Evolutionary conservation across 2,329 filamentous ascomycete genomes (phyloP).

Genomic region (Purpureocillium lavendulum): DNA sequence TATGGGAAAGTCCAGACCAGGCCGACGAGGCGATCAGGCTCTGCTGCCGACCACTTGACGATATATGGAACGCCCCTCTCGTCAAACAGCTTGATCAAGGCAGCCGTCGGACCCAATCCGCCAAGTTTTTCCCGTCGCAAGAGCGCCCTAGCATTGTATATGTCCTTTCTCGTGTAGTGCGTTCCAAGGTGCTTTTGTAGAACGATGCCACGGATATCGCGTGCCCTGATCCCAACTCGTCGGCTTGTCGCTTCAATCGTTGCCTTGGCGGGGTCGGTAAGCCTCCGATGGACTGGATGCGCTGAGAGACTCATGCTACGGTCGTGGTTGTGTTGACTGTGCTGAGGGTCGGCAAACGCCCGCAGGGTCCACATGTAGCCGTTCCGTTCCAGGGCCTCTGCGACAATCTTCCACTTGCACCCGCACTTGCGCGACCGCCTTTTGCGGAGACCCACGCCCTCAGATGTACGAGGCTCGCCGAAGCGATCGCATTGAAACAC

Average conservation of each 20-base stretch:
- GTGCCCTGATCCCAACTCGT: constrained; percentile 2
- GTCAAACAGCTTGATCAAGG: background rate
- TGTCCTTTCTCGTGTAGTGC: background rate
- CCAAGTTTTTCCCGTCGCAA: constrained; percentile 1
- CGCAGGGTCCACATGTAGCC: constrained; percentile 4
- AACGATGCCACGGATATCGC: constrained; percentile 2
- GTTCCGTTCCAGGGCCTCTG: constrained; percentile 6
- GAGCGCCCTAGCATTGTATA: too few relatives aligned
- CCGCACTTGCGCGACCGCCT: constrained; percentile 8
- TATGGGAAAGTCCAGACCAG: constrained; percentile 3
- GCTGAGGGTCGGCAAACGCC: constrained; percentile 1
- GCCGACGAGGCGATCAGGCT: too few relatives aligned
- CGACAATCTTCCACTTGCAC: constrained; percentile 9
- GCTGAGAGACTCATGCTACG: background rate
- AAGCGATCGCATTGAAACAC: constrained; percentile 5
- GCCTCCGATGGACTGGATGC: too few relatives aligned
- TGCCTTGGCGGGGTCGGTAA: constrained; percentile 3
- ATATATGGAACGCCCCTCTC: too few relatives aligned
- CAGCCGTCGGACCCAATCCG: background rate
- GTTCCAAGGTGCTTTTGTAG: background rate
- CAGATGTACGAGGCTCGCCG: too few relatives aligned
- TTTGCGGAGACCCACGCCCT: constrained; percentile 1
- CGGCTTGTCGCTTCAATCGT: constrained; percentile 7
- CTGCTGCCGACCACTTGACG: too few relatives aligned
- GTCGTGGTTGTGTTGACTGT: constrained; percentile 5